phyloP scores from a whole-genome alignment of 2,329 filamentous ascomycete genomes.

The Chaetomiaceae sp. region DNA sequence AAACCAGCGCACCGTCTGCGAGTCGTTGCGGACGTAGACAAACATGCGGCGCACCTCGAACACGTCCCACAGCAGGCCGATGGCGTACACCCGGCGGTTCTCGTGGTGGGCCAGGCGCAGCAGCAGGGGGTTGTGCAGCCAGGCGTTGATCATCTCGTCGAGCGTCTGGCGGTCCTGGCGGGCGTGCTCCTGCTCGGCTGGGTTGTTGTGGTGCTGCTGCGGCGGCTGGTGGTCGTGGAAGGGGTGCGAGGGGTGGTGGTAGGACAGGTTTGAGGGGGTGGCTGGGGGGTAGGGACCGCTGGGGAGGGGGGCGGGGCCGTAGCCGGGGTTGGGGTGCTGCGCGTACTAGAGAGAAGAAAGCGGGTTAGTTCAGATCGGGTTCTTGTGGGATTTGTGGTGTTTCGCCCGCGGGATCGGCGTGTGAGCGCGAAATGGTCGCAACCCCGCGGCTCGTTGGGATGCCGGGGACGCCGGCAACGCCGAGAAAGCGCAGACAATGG shows the following conservation, averaged over 20 bases:
- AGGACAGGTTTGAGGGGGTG: slow-evolving; percentile 6
- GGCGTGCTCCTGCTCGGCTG: not conserved
- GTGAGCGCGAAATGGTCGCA: too few species aligned
- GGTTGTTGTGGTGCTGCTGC: not conserved
- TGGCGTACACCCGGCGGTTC: slow-evolving; percentile 1
- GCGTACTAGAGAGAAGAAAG: not conserved
- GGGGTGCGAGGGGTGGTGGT: slow-evolving; percentile 6
- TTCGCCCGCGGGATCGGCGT: too few species aligned
- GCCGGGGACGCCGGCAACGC: not conserved
- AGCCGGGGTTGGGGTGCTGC: not conserved
- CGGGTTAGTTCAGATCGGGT: not conserved
- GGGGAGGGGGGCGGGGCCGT: too few species aligned
- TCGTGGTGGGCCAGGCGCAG: not conserved
- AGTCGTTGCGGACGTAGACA: not conserved
- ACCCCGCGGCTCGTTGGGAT: too few species aligned
- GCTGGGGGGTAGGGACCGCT: not conserved
- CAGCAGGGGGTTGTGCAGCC: not conserved
- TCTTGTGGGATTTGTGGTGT: not conserved
- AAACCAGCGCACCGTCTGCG: slow-evolving; percentile 17
- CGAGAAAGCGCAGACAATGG: not conserved
- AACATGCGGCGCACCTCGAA: slow-evolving; percentile 10
- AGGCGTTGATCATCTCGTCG: slow-evolving; percentile 9
- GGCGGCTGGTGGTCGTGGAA: slow-evolving; percentile 8
- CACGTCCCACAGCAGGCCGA: slow-evolving; percentile 22
- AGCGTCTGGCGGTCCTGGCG: slow-evolving; percentile 10